Conservation (phyloP, 169 alveolate genomes). For the Plasmodium inui region DNA sequence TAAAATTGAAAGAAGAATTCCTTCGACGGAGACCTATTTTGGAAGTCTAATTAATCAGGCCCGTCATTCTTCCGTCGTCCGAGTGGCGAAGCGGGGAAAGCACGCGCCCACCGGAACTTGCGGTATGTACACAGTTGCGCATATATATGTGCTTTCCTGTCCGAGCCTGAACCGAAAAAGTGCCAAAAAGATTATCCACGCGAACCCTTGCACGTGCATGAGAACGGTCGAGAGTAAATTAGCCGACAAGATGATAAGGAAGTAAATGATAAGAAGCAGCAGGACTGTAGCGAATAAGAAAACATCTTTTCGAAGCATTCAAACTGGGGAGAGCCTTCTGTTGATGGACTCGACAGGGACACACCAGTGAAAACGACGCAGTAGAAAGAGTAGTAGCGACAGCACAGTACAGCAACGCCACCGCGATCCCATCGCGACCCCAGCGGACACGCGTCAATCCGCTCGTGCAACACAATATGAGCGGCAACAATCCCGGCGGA, state of each 20-base stretch:
- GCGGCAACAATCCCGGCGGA: constrained; percentile 2
- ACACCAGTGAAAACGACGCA: background rate
- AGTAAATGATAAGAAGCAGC: constrained; percentile 14
- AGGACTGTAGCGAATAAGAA: background rate
- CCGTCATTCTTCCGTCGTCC: background rate
- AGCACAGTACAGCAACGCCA: background rate
- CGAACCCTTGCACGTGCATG: background rate
- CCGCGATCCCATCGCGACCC: background rate
- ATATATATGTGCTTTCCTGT: background rate
- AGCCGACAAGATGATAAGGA: constrained; percentile 10
- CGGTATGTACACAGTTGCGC: background rate
- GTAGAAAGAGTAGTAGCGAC: background rate
- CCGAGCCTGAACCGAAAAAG: background rate
- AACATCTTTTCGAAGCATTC: background rate
- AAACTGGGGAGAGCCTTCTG: constrained; percentile 1
- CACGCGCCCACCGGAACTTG: background rate
- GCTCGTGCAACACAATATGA: background rate
- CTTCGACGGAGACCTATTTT: background rate
- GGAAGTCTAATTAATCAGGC: background rate
- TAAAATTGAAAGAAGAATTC: background rate
- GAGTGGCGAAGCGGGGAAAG: background rate
- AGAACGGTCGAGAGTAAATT: background rate
- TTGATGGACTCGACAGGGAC: constrained; percentile 15
- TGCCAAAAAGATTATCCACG: background rate
- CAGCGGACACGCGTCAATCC: background rate